Percentiles rank a stretch among this genome's conserved stretches.
Conservation (phyloP, 306 rosid genomes). For the Prinsepia uniflora region DNA sequence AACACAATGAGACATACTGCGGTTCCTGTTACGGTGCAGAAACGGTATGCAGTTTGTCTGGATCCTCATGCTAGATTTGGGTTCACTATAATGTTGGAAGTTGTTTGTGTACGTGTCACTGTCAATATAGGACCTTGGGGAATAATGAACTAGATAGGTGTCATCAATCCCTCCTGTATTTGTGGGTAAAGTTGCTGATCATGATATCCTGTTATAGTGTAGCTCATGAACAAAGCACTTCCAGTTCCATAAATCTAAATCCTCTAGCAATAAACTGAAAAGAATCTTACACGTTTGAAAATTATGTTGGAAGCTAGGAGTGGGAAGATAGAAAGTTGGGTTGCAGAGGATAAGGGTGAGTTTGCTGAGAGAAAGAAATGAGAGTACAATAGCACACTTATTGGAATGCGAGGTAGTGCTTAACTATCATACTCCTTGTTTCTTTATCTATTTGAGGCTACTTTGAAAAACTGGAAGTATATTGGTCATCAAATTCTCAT, state of each 20-base stretch:
- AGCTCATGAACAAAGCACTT: not conserved
- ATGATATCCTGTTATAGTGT: not conserved
- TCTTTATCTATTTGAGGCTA: not conserved
- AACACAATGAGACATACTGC: slow-evolving; percentile 96
- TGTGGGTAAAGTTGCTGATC: not conserved
- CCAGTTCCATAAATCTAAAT: not conserved
- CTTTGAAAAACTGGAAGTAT: not conserved
- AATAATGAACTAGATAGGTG: not conserved
- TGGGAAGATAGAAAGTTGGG: not conserved
- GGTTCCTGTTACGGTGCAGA: slow-evolving; percentile 98
- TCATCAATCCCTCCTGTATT: not conserved
- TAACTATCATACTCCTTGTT: not conserved
- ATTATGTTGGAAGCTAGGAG: not conserved
- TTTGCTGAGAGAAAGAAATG: not conserved
- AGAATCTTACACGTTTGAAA: not conserved
- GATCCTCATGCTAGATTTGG: not conserved
- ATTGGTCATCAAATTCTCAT: not conserved
- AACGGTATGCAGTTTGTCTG: slow-evolving; percentile 49
- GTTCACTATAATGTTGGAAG: not conserved
- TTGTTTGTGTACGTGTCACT: not conserved
- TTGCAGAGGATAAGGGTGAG: not conserved
- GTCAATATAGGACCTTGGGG: not conserved
- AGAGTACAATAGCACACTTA: not conserved
- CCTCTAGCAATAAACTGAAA: not conserved
- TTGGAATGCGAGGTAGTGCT: not conserved